Percentiles rank a stretch among this genome's conserved stretches.
phyloP scores from a whole-genome alignment of 176 grass and related monocot genomes.

The Ensete glaucum region DNA sequence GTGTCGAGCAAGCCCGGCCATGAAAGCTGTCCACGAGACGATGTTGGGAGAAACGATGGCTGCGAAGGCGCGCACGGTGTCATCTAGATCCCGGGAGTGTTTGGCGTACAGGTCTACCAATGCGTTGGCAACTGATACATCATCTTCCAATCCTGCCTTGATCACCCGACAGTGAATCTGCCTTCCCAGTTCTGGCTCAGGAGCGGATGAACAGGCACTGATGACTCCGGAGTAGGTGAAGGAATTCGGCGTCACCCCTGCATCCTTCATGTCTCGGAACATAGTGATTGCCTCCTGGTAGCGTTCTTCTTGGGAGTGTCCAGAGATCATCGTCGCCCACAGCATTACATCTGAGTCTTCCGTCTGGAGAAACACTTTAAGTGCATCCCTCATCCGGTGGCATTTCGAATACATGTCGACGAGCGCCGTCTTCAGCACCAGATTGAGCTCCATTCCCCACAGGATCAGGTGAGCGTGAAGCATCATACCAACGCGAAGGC shows the following conservation, averaged over 20 bases:
- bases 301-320: constrained; percentile 31
- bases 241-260: constrained; percentile 33
- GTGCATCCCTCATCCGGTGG: constrained; percentile 25
- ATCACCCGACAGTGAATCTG: constrained; percentile 55
- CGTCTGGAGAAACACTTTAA: constrained; percentile 39
- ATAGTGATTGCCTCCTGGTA: constrained; percentile 28
- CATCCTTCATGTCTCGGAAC: constrained; percentile 40
- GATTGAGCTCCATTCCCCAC: constrained; percentile 35
- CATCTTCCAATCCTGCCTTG: constrained; percentile 39
- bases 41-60: constrained; percentile 39
- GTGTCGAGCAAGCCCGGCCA: constrained; percentile 34
- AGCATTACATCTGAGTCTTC: constrained; percentile 51
- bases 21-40: constrained; percentile 59
- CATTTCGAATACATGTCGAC: constrained; percentile 64
- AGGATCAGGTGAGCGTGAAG: constrained; percentile 62
- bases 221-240: constrained; percentile 66
- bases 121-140: constrained; percentile 50
- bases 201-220: constrained; percentile 25
- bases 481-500: constrained; percentile 24
- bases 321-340: constrained; percentile 53
- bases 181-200: constrained; percentile 22
- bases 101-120: constrained; percentile 61
- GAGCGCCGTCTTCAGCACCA: constrained; percentile 64
- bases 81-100: constrained; percentile 22
- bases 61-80: constrained; percentile 29